These are phyloP conservation scores for Xylaria digitata DNA, from an alignment of 2,329 filamentous ascomycete species.

Conservation along the genomic window DNA sequence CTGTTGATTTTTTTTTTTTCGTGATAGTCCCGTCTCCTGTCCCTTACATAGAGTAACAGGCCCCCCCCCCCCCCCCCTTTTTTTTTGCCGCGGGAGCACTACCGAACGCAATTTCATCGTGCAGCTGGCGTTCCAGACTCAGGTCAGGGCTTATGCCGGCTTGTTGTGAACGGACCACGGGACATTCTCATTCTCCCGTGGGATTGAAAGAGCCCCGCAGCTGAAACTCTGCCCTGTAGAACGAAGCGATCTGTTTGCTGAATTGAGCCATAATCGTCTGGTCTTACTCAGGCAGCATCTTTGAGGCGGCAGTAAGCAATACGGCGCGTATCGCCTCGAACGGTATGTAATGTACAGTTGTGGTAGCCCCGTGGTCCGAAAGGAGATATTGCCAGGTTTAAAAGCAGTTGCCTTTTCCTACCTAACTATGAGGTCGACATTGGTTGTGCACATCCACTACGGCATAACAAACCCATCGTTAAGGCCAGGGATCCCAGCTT, in stretches of 20 bases:
- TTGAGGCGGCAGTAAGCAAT: slow-evolving; percentile 36
- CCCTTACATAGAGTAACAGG: background rate
- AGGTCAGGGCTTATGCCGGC: slow-evolving; percentile 17
- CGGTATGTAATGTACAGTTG: slow-evolving; percentile 1
- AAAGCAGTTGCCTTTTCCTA: slow-evolving; percentile 3
- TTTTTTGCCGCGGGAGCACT: slow-evolving; percentile 34
- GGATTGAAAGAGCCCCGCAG: slow-evolving; percentile 32
- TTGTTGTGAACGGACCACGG: slow-evolving; percentile 10
- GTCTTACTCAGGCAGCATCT: slow-evolving; percentile 29
- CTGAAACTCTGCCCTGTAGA: slow-evolving; percentile 36
- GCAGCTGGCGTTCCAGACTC: slow-evolving; percentile 36
- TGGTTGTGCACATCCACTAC: slow-evolving; percentile 9
- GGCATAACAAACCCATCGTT: slow-evolving; percentile 23
- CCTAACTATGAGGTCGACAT: background rate
- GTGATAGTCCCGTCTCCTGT: slow-evolving; percentile 1
- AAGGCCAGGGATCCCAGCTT: slow-evolving; percentile 16
- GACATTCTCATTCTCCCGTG: slow-evolving; percentile 10
- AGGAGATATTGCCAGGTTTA: background rate
- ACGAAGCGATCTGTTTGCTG: slow-evolving; percentile 31
- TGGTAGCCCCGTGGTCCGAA: slow-evolving; percentile 13
- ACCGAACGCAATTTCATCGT: slow-evolving; percentile 42
- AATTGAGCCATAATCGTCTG: slow-evolving; percentile 33
- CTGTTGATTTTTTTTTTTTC: no score
- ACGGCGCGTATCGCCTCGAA: slow-evolving; percentile 30
- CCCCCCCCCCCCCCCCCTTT: no score